Base-by-base conservation (phyloP, 768 basidiomycete species). In the Hydnomerulius pinastri region DNA sequence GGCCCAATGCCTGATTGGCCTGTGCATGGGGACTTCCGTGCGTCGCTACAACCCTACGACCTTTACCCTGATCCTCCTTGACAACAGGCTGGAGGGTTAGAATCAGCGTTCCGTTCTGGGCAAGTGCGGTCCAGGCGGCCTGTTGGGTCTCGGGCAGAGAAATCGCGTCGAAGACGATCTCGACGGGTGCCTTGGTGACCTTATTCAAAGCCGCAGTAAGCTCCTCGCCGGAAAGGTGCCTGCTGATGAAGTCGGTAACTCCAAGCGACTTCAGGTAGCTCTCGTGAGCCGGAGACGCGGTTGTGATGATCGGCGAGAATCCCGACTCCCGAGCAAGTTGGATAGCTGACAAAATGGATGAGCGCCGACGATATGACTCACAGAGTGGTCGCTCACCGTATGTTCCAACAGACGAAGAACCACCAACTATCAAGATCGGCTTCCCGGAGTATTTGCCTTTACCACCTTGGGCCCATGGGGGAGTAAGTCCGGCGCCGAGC, bases 401-500 rank as follows among this genome's bases (percentile, higher is more conserved):
- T 64, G 72, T 73, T n/a, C 79, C 79, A 0, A 79, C 77, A 17
- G 75, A 75, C 10, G 71, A 70, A 5, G 76, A 62, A 4, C 79
- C 79, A n/a, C 79, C 80, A 25, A 77, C 56, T 48, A 81, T 68
- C 41, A 82, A 54, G 15, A 80, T 71, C 1, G 79, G 72, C 8
- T 67, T 68, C 1, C 64, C 73, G 1, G 64, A 49, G 50, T 78
- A 78, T 37, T 69, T 73, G 1, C 65, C 73, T 32, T 53, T 53
- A 18, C 69, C 70, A 0, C 56, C 62, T 5, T 63, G 42, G 2
- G 49, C 61, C 58, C 74, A 66, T 4, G 77, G 73, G 2, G 73
- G 63, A 8, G 58, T 59, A 10, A 81, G 62, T 12, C 68, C 72
- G 1, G 71, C 61, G 6, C 77, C 77, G 20, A 71, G 57, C 63